Conservation (phyloP, 768 basidiomycete species). For the Kwoniella bestiolae region DNA sequence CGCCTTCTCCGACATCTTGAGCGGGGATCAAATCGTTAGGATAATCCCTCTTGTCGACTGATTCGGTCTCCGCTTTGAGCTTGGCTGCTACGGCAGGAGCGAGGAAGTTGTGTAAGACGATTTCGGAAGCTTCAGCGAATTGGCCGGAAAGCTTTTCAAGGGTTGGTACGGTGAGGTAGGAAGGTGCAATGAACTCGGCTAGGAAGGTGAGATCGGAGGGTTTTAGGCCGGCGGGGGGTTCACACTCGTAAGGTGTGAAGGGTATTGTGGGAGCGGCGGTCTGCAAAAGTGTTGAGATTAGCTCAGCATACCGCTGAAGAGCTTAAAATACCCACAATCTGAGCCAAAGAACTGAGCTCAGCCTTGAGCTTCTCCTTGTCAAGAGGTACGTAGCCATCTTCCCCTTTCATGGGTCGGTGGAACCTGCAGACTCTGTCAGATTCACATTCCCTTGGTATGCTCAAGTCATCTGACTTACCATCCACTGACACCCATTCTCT, state of each 20-base stretch:
- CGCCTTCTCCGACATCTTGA: constrained; percentile 68
- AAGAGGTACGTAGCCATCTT: constrained; percentile 76
- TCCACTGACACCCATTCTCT: constrained; percentile 86
- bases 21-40: constrained; percentile 64
- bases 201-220: constrained; percentile 71
- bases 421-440: constrained; percentile 60
- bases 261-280: constrained; percentile 56
- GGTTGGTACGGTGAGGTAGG: constrained; percentile 81
- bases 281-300: constrained; percentile 16
- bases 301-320: background rate
- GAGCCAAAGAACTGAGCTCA: constrained; percentile 81
- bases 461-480: constrained; percentile 63
- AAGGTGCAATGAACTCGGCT: constrained; percentile 80
- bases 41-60: constrained; percentile 65
- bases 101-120: constrained; percentile 89
- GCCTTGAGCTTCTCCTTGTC: constrained; percentile 59
- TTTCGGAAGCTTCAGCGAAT: constrained; percentile 82
- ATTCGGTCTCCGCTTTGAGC: constrained; percentile 70
- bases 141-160: constrained; percentile 77
- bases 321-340: constrained; percentile 70
- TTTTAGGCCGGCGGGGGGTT: constrained; percentile 56
- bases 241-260: constrained; percentile 58
- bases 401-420: constrained; percentile 86
- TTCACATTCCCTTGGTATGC: constrained; percentile 10
- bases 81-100: constrained; percentile 68